Percentiles rank a stretch among this genome's conserved stretches.
These are phyloP conservation scores for Seminavis robusta DNA, from an alignment of 108 stramenopile genomes.

Conservation along the genomic window DNA sequence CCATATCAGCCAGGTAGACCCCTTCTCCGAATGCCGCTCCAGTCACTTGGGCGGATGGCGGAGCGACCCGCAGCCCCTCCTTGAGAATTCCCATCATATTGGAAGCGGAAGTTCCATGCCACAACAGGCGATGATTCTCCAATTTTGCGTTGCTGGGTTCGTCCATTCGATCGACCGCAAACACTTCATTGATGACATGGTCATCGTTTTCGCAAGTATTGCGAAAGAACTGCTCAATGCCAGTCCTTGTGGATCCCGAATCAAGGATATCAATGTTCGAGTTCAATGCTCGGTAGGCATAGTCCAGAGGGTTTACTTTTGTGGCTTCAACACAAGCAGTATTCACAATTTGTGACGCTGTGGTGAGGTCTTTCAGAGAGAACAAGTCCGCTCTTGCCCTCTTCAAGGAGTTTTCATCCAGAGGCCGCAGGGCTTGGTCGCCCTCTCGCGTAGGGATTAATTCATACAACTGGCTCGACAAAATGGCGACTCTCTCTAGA, in stretches of 20 bases:
- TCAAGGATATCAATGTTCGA: not conserved
- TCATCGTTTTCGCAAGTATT: not conserved
- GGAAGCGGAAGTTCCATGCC: not conserved
- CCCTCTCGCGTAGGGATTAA: not conserved
- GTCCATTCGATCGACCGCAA: not conserved
- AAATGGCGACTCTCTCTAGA: not conserved
- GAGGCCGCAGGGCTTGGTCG: not conserved
- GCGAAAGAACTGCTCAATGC: not conserved
- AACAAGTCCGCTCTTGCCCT: not conserved
- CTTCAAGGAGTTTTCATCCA: not conserved
- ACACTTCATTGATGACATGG: not conserved
- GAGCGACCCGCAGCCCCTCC: constrained; percentile 2
- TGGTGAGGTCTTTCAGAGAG: not conserved
- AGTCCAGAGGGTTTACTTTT: not conserved
- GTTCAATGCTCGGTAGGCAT: constrained; percentile 1
- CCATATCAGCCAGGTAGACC: constrained; percentile 4
- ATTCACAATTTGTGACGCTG: not conserved
- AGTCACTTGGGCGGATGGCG: not conserved
- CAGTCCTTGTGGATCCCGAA: not conserved
- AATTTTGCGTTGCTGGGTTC: not conserved
- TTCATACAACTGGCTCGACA: not conserved
- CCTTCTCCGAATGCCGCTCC: constrained; percentile 1
- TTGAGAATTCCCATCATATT: constrained; percentile 1
- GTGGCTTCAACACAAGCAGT: not conserved
- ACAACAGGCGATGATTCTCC: not conserved